Percentiles rank a stretch among this genome's conserved stretches.
Conservation (phyloP, 441 rosid species). For the Pelargonium australe region DNA sequence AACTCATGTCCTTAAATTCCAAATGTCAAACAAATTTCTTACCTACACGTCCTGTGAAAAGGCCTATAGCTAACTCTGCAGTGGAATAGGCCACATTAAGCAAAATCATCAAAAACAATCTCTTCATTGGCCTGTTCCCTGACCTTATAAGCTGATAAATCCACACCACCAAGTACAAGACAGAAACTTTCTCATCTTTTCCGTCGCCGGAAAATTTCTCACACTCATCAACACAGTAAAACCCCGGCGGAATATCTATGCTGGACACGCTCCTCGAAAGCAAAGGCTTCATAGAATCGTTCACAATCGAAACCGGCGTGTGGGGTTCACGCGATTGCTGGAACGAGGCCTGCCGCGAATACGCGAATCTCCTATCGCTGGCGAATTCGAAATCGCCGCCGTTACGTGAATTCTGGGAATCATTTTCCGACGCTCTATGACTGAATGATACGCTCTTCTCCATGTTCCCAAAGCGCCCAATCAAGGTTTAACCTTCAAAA, state of each 20-base stretch:
- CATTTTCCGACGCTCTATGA: constrained; percentile 23
- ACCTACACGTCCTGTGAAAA: constrained; percentile 84
- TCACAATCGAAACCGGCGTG: constrained; percentile 41
- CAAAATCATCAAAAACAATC: constrained; percentile 58
- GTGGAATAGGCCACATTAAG: constrained; percentile 87
- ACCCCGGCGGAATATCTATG: constrained; percentile 68
- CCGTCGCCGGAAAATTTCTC: constrained; percentile 28
- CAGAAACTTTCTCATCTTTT: constrained; percentile 25
- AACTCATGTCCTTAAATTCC: too few species aligned
- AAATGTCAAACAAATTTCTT: neutral
- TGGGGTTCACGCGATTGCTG: constrained; percentile 41
- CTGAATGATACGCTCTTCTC: constrained; percentile 47
- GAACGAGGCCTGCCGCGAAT: constrained; percentile 62
- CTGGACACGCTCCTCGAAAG: constrained; percentile 56
- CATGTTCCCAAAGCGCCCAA: constrained; percentile 22
- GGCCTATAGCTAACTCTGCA: constrained; percentile 62
- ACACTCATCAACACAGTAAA: constrained; percentile 31
- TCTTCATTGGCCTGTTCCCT: constrained; percentile 71
- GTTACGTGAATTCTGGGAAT: constrained; percentile 33
- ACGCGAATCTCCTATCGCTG: constrained; percentile 70
- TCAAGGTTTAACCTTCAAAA: neutral
- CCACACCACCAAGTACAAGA: constrained; percentile 27
- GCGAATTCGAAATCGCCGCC: constrained; percentile 36
- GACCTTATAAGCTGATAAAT: constrained; percentile 39
- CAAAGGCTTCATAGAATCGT: constrained; percentile 44